These are phyloP conservation scores for Ophiostoma perfectum DNA, from an alignment of 2,329 filamentous ascomycete genomes.

Conservation along the genomic window DNA sequence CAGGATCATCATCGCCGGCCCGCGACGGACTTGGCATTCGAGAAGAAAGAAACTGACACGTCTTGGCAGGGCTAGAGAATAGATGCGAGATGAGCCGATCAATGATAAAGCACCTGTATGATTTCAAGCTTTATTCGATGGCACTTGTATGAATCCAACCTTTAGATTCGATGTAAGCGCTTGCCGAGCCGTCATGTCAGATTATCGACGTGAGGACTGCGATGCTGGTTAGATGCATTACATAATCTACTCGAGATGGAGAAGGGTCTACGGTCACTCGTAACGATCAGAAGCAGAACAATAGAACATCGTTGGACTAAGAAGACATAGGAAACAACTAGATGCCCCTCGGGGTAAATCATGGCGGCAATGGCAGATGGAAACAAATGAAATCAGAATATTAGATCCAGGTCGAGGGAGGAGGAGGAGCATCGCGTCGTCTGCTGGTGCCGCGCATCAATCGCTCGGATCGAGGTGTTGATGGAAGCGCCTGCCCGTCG, in stretches of 20 bases:
- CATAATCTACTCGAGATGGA: background rate
- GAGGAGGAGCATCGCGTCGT: background rate
- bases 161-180: too few relatives aligned
- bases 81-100: background rate
- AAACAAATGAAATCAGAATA: slow-evolving; percentile 6
- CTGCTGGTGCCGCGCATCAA: too few relatives aligned
- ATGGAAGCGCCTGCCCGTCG: too few relatives aligned
- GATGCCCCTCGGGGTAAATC: slow-evolving; percentile 2
- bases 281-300: background rate
- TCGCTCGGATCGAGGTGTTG: too few relatives aligned
- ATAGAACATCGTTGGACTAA: background rate
- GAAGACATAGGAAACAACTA: background rate
- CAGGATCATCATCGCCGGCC: background rate
- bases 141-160: too few relatives aligned
- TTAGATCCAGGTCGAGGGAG: background rate
- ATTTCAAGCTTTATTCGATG: too few relatives aligned
- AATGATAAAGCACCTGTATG: too few relatives aligned
- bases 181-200: too few relatives aligned
- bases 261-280: background rate
- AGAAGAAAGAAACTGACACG: background rate
- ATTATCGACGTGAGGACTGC: too few relatives aligned
- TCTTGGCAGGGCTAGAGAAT: slow-evolving; percentile 3
- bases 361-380: background rate
- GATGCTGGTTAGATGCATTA: too few relatives aligned
- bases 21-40: background rate